Evolutionary conservation across 2,329 filamentous ascomycete genomes (phyloP).

Genomic region (Ceratocystis destructans): DNA sequence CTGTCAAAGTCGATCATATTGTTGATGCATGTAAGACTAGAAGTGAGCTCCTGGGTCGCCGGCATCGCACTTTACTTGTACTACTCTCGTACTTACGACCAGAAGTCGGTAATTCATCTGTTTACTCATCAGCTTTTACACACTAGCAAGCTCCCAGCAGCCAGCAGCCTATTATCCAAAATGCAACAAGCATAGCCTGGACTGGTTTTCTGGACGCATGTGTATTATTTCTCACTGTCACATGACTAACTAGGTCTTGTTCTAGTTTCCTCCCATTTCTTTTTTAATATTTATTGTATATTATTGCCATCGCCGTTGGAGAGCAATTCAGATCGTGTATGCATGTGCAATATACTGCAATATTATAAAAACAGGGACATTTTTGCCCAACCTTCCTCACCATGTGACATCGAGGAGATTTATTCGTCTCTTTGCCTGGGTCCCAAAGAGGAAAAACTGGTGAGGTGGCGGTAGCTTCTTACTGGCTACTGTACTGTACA

Average conservation of each 20-base stretch:
- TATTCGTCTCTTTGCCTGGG: neutral
- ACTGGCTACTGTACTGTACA: neutral
- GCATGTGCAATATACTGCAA: no score
- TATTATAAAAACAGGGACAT: neutral
- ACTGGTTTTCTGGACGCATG: neutral
- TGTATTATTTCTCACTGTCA: neutral
- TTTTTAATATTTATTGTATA: neutral
- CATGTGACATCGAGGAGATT: conserved; percentile 1
- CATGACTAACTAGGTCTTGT: neutral
- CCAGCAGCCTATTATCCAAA: neutral
- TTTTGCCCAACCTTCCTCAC: neutral
- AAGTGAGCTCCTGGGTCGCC: neutral
- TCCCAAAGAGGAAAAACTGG: neutral
- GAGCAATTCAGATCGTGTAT: neutral
- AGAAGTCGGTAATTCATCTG: neutral
- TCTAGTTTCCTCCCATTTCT: neutral
- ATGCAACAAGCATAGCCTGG: neutral
- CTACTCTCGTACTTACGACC: conserved; percentile 1
- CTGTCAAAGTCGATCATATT: neutral
- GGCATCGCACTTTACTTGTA: neutral
- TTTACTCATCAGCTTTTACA: neutral
- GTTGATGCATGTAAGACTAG: neutral
- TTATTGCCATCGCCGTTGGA: neutral
- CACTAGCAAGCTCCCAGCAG: neutral
- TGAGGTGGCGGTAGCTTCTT: neutral